Conservation (phyloP, 371 early-diverging fungal genomes). For the Haplosporangium sp. region DNA sequence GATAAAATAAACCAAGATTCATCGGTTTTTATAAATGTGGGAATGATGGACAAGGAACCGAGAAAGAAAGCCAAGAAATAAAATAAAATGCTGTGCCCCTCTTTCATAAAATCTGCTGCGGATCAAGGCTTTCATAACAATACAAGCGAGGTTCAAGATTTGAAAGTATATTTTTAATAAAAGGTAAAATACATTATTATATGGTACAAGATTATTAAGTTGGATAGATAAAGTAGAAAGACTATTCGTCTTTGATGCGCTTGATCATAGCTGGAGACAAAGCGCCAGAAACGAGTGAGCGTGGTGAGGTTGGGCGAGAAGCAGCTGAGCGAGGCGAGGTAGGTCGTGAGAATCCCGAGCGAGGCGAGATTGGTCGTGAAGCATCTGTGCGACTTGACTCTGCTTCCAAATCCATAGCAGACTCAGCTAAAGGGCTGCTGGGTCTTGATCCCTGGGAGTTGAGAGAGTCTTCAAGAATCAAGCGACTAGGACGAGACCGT, state of each 20-base stretch:
- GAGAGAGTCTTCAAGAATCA: slow-evolving; percentile 27
- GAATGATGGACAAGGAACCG: background rate
- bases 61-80: background rate
- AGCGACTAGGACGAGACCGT: slow-evolving; percentile 40
- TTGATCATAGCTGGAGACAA: slow-evolving; percentile 41
- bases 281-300: slow-evolving; percentile 32
- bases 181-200: background rate
- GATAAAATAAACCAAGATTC: too few relatives aligned
- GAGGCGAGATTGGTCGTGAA: slow-evolving; percentile 45
- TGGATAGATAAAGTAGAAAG: background rate
- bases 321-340: slow-evolving; percentile 46
- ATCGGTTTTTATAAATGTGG: too few relatives aligned
- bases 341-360: slow-evolving; percentile 10
- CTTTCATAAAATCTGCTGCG: background rate
- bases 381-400: slow-evolving; percentile 4
- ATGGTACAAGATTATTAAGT: slow-evolving; percentile 8
- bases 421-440: slow-evolving; percentile 26
- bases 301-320: slow-evolving; percentile 45
- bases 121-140: background rate
- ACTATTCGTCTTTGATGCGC: slow-evolving; percentile 52
- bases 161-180: background rate
- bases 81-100: background rate
- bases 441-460: slow-evolving; percentile 16
- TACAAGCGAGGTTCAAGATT: background rate
- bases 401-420: slow-evolving; percentile 8